These are phyloP conservation scores for Dactylellina drechsleri DNA, from an alignment of 2,329 filamentous ascomycete genomes.

Conservation along the genomic window DNA sequence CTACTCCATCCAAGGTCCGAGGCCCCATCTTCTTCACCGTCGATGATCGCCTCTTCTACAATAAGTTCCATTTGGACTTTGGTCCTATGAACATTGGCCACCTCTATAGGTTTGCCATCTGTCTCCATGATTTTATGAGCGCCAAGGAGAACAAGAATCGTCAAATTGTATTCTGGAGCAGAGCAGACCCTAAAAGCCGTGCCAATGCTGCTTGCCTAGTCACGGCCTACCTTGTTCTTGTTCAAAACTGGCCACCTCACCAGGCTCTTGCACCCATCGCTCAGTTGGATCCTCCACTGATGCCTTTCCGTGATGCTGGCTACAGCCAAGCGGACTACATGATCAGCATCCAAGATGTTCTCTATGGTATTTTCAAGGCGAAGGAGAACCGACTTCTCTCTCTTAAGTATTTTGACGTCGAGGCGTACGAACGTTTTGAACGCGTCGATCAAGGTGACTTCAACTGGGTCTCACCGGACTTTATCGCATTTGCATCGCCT, in stretches of 20 bases:
- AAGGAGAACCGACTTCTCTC: constrained; percentile 95
- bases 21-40: constrained; percentile 94
- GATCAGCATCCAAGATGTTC: constrained; percentile 93
- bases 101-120: constrained; percentile 93
- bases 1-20: constrained; percentile 62
- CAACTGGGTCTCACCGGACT: constrained; percentile 97
- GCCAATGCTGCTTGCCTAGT: constrained; percentile 94
- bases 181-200: constrained; percentile 88
- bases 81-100: constrained; percentile 97
- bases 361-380: constrained; percentile 98
- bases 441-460: constrained; percentile 98
- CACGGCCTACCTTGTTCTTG: constrained; percentile 95
- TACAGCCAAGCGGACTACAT: constrained; percentile 98
- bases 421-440: constrained; percentile 95
- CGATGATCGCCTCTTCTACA: constrained; percentile 92
- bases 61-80: constrained; percentile 98
- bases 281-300: constrained; percentile 94
- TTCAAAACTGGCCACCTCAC: constrained; percentile 97
- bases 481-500: constrained; percentile 95
- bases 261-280: constrained; percentile 93
- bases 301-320: constrained; percentile 97
- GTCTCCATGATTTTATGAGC: constrained; percentile 93
- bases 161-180: constrained; percentile 95
- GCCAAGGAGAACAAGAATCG: constrained; percentile 89
- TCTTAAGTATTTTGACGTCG: constrained; percentile 91